Percentiles rank a stretch among this genome's conserved stretches.
phyloP scores from a whole-genome alignment of 2,329 filamentous ascomycete genomes.

The Aspergillus ruber region DNA sequence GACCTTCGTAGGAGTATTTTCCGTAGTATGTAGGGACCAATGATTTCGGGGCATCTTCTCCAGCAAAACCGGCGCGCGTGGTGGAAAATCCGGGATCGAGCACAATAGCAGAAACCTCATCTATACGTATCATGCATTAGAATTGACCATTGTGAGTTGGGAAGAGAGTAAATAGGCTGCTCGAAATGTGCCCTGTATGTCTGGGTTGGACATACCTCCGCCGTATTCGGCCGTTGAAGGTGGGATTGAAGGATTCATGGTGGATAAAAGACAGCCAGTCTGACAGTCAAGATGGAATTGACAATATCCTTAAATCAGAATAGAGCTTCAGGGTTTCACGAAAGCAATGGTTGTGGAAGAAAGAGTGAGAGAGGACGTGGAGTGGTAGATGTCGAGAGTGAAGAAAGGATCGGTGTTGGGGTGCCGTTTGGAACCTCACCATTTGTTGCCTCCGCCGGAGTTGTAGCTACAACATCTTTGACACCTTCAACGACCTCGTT shows the following conservation, averaged over 20 bases:
- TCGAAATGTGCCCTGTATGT: neutral
- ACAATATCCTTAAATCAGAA: neutral
- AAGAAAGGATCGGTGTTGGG: neutral
- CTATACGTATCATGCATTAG: constrained; percentile 41
- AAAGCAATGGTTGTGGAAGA: neutral
- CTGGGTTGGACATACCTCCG: constrained; percentile 35
- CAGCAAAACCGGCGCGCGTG: constrained; percentile 90
- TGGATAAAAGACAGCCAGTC: constrained; percentile 3
- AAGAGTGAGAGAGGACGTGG: constrained; percentile 1
- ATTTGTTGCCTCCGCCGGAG: neutral
- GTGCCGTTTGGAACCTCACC: neutral
- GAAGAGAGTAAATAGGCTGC: neutral
- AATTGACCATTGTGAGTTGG: neutral
- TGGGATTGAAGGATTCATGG: constrained; percentile 40
- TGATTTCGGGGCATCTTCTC: constrained; percentile 94
- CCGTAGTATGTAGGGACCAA: constrained; percentile 89
- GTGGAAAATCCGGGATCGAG: constrained; percentile 90
- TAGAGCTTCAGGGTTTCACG: neutral
- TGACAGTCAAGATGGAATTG: neutral
- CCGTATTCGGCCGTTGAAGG: constrained; percentile 44
- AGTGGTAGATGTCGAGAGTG: neutral
- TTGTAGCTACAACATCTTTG: neutral
- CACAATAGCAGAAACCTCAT: constrained; percentile 95
- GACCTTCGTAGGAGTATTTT: constrained; percentile 46
- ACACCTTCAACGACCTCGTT: neutral